A percentile compares a stretch with the other conserved stretches of the same genome.
These are phyloP conservation scores for Paecilomyces fulvus DNA, from an alignment of 2,329 filamentous ascomycete species.

Conservation along the genomic window DNA sequence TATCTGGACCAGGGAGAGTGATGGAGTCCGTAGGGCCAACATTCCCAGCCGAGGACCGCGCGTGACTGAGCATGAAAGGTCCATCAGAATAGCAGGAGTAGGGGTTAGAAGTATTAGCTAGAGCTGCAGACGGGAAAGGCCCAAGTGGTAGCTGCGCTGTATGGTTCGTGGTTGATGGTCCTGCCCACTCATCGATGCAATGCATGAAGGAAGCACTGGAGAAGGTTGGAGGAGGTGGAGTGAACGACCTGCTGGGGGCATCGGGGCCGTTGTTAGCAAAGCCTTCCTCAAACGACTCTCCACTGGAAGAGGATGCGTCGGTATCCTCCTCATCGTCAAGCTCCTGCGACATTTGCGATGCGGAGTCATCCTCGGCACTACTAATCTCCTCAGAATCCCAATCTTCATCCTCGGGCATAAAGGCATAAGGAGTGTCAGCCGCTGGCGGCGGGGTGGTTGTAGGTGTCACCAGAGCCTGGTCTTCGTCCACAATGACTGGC, in stretches of 20 bases:
- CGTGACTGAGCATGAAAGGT: constrained; percentile 1
- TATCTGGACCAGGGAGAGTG: not conserved
- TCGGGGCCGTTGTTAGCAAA: not conserved
- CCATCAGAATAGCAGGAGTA: not conserved
- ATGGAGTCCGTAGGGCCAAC: not conserved
- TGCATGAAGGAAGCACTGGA: not conserved
- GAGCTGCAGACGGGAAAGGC: not conserved
- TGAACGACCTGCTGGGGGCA: not conserved
- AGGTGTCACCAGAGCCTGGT: constrained; percentile 13
- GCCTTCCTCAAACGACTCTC: not conserved
- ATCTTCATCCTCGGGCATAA: not conserved
- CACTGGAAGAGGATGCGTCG: not conserved
- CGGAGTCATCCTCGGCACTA: not conserved
- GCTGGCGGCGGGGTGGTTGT: constrained; percentile 14
- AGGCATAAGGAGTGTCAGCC: not conserved
- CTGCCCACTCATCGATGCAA: constrained; percentile 1
- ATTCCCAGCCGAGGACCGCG: not conserved
- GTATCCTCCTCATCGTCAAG: constrained; percentile 2
- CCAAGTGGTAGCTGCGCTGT: not conserved
- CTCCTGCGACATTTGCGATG: not conserved
- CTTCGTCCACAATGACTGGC: constrained; percentile 10
- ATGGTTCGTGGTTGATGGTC: not conserved
- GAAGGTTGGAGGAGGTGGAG: constrained; percentile 3
- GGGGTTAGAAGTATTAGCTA: not conserved
- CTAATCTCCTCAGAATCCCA: not conserved